These are phyloP conservation scores for Misopates orontium DNA, from an alignment of 257 asterid genomes.

Conservation along the genomic window DNA sequence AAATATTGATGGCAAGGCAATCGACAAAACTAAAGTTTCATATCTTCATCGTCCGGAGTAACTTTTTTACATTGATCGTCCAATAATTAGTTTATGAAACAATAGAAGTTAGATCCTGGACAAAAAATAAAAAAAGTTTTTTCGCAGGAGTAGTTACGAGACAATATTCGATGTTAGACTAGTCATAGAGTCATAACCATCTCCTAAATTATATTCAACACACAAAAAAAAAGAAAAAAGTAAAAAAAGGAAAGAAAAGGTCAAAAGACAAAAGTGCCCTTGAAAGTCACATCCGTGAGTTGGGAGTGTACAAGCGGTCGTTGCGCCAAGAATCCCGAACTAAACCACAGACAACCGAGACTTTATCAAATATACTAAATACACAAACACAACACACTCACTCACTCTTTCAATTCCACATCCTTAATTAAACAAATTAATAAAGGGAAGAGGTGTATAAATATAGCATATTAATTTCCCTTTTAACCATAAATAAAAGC, in stretches of 20 bases:
- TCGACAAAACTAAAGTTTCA: too few species aligned
- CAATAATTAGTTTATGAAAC: too few species aligned
- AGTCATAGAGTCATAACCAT: not conserved
- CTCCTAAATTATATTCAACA: too few species aligned
- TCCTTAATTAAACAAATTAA: not conserved
- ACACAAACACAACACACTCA: not conserved
- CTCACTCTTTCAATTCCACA: not conserved
- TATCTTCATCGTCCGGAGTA: too few species aligned
- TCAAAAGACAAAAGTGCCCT: not conserved
- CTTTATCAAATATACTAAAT: slow-evolving; percentile 11
- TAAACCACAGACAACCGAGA: slow-evolving; percentile 24
- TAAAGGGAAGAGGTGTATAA: slow-evolving; percentile 26
- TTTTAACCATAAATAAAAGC: slow-evolving; percentile 34
- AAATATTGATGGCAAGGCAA: too few species aligned
- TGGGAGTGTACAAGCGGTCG: slow-evolving; percentile 2
- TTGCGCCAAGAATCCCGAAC: slow-evolving; percentile 23
- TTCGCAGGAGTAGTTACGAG: too few species aligned
- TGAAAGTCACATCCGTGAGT: not conserved
- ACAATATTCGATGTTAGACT: too few species aligned
- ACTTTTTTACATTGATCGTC: too few species aligned
- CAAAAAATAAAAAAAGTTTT: too few species aligned
- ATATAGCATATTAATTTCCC: slow-evolving; percentile 31
- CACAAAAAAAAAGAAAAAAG: too few species aligned
- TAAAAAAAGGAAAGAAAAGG: too few species aligned
- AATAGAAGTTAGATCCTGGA: too few species aligned